A percentile compares a stretch with the other conserved stretches of the same genome.
phyloP scores from a whole-genome alignment of 495 filamentous ascomycete genomes.

The Hamigera avellanea region DNA sequence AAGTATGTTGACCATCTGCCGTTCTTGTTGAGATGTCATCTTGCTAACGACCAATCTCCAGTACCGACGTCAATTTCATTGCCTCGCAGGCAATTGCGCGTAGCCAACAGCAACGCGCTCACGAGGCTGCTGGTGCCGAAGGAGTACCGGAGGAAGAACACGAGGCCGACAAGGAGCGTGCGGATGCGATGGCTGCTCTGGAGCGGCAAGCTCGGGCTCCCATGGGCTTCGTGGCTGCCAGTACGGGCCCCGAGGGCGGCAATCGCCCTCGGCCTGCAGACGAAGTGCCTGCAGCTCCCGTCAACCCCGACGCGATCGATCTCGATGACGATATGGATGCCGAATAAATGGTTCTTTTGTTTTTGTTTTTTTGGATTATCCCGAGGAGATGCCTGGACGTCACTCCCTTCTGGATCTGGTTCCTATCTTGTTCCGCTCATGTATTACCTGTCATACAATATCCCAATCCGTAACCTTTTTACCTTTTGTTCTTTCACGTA shows the following conservation, averaged over 20 bases:
- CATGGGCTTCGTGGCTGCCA: slow-evolving; percentile 82
- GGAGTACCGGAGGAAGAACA: slow-evolving; percentile 29
- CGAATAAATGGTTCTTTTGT: slow-evolving; percentile 14
- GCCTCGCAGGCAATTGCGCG: slow-evolving; percentile 88
- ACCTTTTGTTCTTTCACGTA: no score
- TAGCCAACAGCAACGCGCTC: slow-evolving; percentile 49
- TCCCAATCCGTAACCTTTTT: no score
- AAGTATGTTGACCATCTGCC: slow-evolving; percentile 41
- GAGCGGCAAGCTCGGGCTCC: slow-evolving; percentile 85
- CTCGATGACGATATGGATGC: slow-evolving; percentile 56
- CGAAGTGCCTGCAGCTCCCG: slow-evolving; percentile 35
- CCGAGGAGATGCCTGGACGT: slow-evolving; percentile 1
- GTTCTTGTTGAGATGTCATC: no score
- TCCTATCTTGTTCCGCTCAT: no score
- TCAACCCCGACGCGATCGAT: slow-evolving; percentile 85
- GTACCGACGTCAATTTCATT: slow-evolving; percentile 96
- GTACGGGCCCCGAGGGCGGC: slow-evolving; percentile 65
- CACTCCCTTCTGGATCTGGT: no score
- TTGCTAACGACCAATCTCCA: slow-evolving; percentile 13
- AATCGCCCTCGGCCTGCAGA: slow-evolving; percentile 36
- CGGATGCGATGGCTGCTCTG: slow-evolving; percentile 83
- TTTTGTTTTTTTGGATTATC: no score
- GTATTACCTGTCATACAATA: no score
- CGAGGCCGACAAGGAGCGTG: slow-evolving; percentile 41
- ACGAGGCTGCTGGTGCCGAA: slow-evolving; percentile 26